Conservation (phyloP, 495 filamentous ascomycete species). For the Bryoglossum gracile region DNA sequence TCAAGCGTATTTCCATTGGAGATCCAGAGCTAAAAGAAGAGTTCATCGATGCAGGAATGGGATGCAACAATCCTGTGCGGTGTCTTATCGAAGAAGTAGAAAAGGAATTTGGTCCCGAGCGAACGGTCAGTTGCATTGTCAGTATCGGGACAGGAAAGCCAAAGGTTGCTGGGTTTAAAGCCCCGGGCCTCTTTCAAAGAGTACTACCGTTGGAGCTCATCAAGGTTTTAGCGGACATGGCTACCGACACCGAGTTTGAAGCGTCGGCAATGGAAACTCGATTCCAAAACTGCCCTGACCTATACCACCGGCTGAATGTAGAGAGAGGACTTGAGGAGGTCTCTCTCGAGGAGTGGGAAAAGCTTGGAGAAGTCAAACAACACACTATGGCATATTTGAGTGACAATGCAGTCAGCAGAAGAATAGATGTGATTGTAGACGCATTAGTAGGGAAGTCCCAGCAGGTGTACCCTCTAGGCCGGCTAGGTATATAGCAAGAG, state of each 20-base stretch:
- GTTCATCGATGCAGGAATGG: constrained; percentile 21
- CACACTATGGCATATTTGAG: no score
- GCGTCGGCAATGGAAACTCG: not conserved
- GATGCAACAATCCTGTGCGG: constrained; percentile 20
- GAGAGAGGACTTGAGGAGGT: constrained; percentile 10
- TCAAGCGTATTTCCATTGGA: constrained; percentile 12
- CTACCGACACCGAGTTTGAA: constrained; percentile 16
- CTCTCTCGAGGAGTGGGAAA: no score
- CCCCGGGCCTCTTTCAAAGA: constrained; percentile 7
- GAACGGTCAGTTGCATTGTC: constrained; percentile 12
- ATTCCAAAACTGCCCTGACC: not conserved
- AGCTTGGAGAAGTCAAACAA: no score
- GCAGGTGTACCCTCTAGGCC: not conserved
- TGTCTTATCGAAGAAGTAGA: constrained; percentile 17
- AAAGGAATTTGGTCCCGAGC: constrained; percentile 8
- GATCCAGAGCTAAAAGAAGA: constrained; percentile 1
- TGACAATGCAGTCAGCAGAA: no score
- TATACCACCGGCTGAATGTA: constrained; percentile 15
- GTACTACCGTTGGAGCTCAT: constrained; percentile 12
- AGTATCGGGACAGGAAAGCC: constrained; percentile 19
- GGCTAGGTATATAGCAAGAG: constrained; percentile 1
- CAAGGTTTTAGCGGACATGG: constrained; percentile 10
- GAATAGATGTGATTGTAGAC: no score
- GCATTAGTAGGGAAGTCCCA: not conserved
- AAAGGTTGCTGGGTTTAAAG: constrained; percentile 3